phyloP scores from a whole-genome alignment of 495 filamentous ascomycete species.

The Penicillium arizonense region DNA sequence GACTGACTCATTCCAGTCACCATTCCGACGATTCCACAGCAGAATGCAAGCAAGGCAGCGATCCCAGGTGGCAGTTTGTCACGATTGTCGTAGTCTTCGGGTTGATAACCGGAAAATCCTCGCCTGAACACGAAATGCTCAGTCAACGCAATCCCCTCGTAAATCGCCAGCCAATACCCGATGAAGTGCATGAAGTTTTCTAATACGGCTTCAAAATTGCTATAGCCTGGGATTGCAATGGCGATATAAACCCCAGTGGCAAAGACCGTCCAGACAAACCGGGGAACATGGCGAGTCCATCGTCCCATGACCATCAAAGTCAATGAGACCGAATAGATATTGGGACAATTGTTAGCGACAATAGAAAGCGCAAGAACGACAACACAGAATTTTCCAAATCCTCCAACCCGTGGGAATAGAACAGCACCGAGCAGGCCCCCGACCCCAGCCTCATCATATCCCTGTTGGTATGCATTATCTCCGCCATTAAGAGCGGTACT shows the following conservation, averaged over 20 bases:
- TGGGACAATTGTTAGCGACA: slow-evolving; percentile 48
- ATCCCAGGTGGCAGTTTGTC: slow-evolving; percentile 44
- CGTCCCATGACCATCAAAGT: slow-evolving; percentile 56
- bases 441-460: slow-evolving; percentile 44
- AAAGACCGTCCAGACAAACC: slow-evolving; percentile 50
- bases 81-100: slow-evolving; percentile 47
- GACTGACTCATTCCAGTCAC: slow-evolving; percentile 55
- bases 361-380: slow-evolving; percentile 52
- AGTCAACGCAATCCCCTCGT: slow-evolving; percentile 45
- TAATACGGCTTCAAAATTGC: slow-evolving; percentile 48
- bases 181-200: slow-evolving; percentile 56
- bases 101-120: slow-evolving; percentile 35
- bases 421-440: slow-evolving; percentile 57
- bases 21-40: slow-evolving; percentile 38
- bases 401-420: slow-evolving; percentile 43
- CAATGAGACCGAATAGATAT: slow-evolving; percentile 47
- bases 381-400: slow-evolving; percentile 56
- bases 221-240: slow-evolving; percentile 49
- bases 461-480: slow-evolving; percentile 23
- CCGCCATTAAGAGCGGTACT: slow-evolving; percentile 42
- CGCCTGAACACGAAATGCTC: slow-evolving; percentile 49
- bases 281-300: slow-evolving; percentile 45
- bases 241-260: slow-evolving; percentile 51
- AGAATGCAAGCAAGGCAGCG: slow-evolving; percentile 37
- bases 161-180: slow-evolving; percentile 56